Base-by-base conservation (phyloP, 768 basidiomycete species). In the Infundibulicybe gibba region DNA sequence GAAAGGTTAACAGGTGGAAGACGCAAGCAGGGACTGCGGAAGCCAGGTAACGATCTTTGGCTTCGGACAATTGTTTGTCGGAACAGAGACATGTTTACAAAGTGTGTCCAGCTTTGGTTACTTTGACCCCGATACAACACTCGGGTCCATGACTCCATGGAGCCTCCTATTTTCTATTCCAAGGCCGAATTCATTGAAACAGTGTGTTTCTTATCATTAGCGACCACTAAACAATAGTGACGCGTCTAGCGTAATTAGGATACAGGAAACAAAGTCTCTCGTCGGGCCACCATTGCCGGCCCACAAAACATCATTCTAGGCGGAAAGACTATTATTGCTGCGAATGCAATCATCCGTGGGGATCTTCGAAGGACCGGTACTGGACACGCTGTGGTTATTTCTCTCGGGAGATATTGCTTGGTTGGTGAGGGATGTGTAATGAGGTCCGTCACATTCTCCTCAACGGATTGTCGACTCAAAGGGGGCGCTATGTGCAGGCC, bases 281-380 rank as follows among this genome's bases (percentile, higher is more conserved):
- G 92, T 48, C 82, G 89, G 51, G 92, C 93, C 14, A 87, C 85
- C 20, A 97, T 97, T 58, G 83, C 87, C 47, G 95, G 95, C 1
- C 89, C 93, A 10, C 88, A 94, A 65, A 97, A 97, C 63, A 99
- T 98, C 63, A 92, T 97, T 51, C 83, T 99, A 12, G 93, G 92
- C 34, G 97, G 95, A 40, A 97, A 97, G 71, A 94, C 93, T 2
- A 92, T 98, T 63, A 94, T 99, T 49, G 87, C 93, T 1, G 86
- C 80, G 49, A 80, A 83, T 15, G 90, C 90, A 8, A 91, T 97
- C 45, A 87, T 99, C 42, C 85, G 97, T 41, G 97, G 97, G 2
- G 97, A 99, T 61, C 72, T 99, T 44, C 76, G 93, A 40, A 74
- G 94, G 34, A 87, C 92, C 9, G 91, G 90, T 5, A 85, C 90